Conservation (phyloP, 2,329 filamentous ascomycete species). For the Tolypocladium cylindrosporum region DNA sequence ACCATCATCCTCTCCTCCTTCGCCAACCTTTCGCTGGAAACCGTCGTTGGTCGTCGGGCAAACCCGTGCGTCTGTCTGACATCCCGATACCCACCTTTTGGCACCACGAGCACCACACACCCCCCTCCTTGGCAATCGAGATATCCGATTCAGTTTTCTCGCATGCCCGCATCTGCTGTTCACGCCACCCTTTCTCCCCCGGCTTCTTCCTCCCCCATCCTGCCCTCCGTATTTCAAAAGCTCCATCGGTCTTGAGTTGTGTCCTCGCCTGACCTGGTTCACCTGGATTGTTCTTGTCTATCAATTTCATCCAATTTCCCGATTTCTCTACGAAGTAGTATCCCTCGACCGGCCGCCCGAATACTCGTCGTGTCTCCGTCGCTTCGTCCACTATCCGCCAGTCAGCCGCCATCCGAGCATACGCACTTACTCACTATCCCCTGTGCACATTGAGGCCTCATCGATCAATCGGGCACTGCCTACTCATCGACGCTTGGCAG, state of each 20-base stretch:
- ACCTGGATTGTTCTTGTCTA: not conserved
- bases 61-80: not conserved
- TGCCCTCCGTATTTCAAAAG: not conserved
- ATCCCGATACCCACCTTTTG: not conserved
- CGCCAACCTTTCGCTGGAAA: not conserved
- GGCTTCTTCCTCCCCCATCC: not conserved
- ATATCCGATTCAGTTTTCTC: slow-evolving; percentile 3
- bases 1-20: not conserved
- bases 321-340: not conserved
- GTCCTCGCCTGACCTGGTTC: not conserved
- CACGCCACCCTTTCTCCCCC: not conserved
- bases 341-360: too few species aligned
- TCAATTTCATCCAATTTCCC: not conserved
- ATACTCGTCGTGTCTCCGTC: not conserved
- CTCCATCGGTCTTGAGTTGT: not conserved
- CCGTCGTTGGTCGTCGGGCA: not conserved
- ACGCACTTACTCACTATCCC: not conserved
- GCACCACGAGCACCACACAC: not conserved
- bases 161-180: not conserved
- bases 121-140: slow-evolving; percentile 4
- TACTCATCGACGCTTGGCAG: not conserved
- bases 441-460: not conserved
- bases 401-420: not conserved
- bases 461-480: not conserved
- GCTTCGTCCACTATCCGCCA: not conserved